Percentiles rank a stretch among this genome's conserved stretches.
Evolutionary conservation across 495 filamentous ascomycete genomes (phyloP).

Genomic region (Aspergillus nanangensis): DNA sequence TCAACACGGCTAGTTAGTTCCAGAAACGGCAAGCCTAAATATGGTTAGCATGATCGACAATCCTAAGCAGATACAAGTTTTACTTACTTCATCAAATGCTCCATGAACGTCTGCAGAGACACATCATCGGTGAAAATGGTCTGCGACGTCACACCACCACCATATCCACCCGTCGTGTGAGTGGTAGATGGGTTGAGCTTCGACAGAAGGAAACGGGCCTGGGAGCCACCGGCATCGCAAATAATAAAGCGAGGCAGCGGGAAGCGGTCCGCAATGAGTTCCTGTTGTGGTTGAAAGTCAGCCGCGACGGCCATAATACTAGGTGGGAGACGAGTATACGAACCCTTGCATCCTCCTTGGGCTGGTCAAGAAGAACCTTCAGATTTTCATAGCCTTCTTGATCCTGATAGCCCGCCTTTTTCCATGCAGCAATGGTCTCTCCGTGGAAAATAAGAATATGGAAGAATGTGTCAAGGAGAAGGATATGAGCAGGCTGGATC

Average conservation of each 20-base stretch:
- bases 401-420: constrained; percentile 96
- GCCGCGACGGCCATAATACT: background rate
- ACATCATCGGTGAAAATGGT: constrained; percentile 99
- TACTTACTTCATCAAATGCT: constrained; percentile 96
- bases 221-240: constrained; percentile 95
- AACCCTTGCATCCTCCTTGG: constrained; percentile 97
- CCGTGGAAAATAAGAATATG: constrained; percentile 99
- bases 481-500: constrained; percentile 90
- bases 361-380: constrained; percentile 77
- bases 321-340: constrained; percentile 19
- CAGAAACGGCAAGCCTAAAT: constrained; percentile 57
- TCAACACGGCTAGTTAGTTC: constrained; percentile 49
- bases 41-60: constrained; percentile 24
- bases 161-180: constrained; percentile 90
- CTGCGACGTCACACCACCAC: constrained; percentile 87
- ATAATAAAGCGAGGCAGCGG: constrained; percentile 98
- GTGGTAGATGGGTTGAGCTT: constrained; percentile 98
- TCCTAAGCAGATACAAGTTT: background rate
- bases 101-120: constrained; percentile 98
- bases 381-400: constrained; percentile 99
- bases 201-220: constrained; percentile 94
- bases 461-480: constrained; percentile 98
- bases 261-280: constrained; percentile 96
- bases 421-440: constrained; percentile 97
- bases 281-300: constrained; percentile 47